These are phyloP conservation scores for Ustilago tritici DNA, from an alignment of 1,284 basidiomycete genomes.

Conservation along the genomic window DNA sequence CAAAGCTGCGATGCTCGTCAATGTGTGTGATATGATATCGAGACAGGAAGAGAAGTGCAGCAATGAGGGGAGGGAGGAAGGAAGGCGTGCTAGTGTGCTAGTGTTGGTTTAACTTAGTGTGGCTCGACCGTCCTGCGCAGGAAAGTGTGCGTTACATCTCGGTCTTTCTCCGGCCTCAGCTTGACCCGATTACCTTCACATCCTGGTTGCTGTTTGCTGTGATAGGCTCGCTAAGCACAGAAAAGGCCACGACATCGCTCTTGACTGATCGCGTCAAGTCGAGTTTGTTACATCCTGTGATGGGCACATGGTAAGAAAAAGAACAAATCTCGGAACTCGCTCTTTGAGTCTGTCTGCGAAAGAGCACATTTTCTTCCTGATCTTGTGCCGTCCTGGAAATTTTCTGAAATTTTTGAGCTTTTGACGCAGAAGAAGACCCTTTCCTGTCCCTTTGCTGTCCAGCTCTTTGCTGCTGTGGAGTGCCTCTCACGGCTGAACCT, in stretches of 20 bases:
- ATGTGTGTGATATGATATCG: neutral
- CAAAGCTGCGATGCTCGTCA: conserved; percentile 23
- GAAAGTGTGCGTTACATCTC: neutral
- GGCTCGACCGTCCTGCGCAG: conserved; percentile 5
- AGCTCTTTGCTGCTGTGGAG: neutral
- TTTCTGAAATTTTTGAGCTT: conserved; percentile 18
- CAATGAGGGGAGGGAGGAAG: neutral
- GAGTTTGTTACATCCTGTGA: conserved; percentile 5
- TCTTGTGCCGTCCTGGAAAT: neutral
- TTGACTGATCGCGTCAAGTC: conserved; percentile 16
- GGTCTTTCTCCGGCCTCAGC: neutral
- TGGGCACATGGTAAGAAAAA: neutral
- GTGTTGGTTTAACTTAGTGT: conserved; percentile 9
- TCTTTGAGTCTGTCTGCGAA: neutral
- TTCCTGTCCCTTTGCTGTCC: neutral
- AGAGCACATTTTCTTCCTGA: conserved; percentile 4
- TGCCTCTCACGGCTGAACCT: neutral
- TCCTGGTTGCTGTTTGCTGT: neutral
- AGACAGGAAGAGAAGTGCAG: neutral
- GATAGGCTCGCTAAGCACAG: neutral
- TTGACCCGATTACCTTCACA: conserved; percentile 3
- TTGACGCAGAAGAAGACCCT: conserved; percentile 12
- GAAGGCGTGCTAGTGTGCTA: neutral
- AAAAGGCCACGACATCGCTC: conserved; percentile 29
- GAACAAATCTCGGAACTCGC: conserved; percentile 29